Percentiles rank a stretch among this genome's conserved stretches.
Evolutionary conservation across 345 rosid species (phyloP).

Genomic region (Sonneratia alba): DNA sequence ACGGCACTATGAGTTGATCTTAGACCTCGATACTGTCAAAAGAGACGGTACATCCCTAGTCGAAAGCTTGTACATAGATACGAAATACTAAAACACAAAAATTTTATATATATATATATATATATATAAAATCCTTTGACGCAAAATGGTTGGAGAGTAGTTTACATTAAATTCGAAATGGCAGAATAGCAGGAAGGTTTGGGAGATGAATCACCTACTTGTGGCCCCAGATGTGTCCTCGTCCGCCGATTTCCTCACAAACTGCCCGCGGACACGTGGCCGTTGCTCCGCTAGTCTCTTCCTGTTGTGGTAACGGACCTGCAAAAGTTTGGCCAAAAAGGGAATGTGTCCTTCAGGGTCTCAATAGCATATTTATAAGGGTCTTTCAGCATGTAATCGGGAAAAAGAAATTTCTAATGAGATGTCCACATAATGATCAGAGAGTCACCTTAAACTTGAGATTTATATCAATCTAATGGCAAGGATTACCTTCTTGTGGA

Average conservation of each 20-base stretch:
- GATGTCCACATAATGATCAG: background rate
- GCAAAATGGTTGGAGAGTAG: background rate
- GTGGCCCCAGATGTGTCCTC: background rate
- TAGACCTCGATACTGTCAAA: too few species aligned
- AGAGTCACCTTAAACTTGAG: background rate
- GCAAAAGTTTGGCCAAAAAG: conserved; percentile 6
- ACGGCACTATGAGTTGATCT: too few species aligned
- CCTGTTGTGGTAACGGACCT: conserved; percentile 61
- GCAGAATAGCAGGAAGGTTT: background rate
- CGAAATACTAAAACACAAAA: too few species aligned
- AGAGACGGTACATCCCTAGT: too few species aligned
- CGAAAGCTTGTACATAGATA: too few species aligned
- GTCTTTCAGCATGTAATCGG: too few species aligned
- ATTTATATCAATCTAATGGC: background rate
- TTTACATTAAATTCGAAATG: background rate
- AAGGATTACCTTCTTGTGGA: conserved; percentile 53
- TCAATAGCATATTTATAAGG: background rate
- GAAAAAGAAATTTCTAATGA: background rate
- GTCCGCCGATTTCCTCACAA: conserved; percentile 36
- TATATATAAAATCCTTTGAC: background rate
- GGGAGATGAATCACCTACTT: background rate
- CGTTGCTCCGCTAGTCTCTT: conserved; percentile 60
- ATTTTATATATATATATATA: background rate
- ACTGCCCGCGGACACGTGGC: conserved; percentile 57
- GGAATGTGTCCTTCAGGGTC: background rate